These are phyloP conservation scores for Fusarium incarnatum DNA, from an alignment of 2,329 filamentous ascomycete species.

Conservation along the genomic window DNA sequence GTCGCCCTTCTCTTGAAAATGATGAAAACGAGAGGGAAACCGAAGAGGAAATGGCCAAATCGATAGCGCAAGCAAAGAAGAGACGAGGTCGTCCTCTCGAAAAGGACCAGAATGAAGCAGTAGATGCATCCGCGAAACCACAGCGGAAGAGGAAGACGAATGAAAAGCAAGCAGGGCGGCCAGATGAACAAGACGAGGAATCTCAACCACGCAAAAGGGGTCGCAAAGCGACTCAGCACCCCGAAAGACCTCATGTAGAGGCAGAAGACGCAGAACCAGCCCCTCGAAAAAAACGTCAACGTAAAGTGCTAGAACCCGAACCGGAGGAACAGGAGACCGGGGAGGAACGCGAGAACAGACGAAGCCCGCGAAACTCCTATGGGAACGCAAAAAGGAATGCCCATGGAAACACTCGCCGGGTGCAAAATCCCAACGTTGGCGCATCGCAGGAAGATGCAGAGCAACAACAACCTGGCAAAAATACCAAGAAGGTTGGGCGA, in stretches of 20 bases:
- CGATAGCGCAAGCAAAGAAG: neutral
- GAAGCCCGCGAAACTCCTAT: slow-evolving; percentile 37
- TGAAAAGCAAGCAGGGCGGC: slow-evolving; percentile 11
- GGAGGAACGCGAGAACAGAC: slow-evolving; percentile 14
- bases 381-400: slow-evolving; percentile 21
- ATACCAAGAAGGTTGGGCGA: slow-evolving; percentile 33
- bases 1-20: neutral
- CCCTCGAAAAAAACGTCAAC: slow-evolving; percentile 32
- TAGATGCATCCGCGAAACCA: slow-evolving; percentile 29
- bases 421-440: slow-evolving; percentile 7
- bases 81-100: neutral
- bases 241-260: slow-evolving; percentile 18
- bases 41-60: neutral
- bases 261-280: slow-evolving; percentile 20
- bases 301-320: neutral
- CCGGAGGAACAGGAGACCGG: neutral
- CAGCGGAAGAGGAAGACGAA: slow-evolving; percentile 30
- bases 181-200: slow-evolving; percentile 24
- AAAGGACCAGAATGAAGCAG: neutral
- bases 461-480: slow-evolving; percentile 17
- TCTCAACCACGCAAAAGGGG: slow-evolving; percentile 26
- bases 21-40: neutral
- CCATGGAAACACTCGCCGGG: slow-evolving; percentile 36
- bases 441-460: slow-evolving; percentile 11
- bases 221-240: slow-evolving; percentile 13